Base-by-base conservation (phyloP, 768 basidiomycete genomes). In the Tephrocybe sp. region DNA sequence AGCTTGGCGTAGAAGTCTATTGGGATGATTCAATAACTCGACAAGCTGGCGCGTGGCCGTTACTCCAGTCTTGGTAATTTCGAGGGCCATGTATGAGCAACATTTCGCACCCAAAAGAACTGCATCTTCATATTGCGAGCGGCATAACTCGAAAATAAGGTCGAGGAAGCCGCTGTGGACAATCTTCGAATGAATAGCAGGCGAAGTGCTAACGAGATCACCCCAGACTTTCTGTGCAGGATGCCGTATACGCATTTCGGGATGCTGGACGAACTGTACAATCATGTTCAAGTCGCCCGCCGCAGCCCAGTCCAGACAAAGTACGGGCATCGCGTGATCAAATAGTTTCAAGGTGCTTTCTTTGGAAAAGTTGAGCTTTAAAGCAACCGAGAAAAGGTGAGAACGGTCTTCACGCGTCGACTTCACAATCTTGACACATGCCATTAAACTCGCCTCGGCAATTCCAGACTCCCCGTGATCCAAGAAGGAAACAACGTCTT, bases 221-320 rank as follows among this genome's bases (percentile, higher is more conserved):
- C 32, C 39, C 53, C 56, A 60, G 30, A 58, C 57, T 14, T 39
- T 46, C 39, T 58, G 53, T 20, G 57, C 56, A 22, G 57, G 31
- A 39, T 23, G 23, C n/a, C 57, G 56, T 1, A 60, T 44, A 23
- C 57, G 59, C 30, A 16, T 17, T 46, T 60, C 47, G 12, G 49
- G 47, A 40, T 58, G 56, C 16, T 23, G 35, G 38, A 60, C 38
- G 22, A 43, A 47, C 41, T 46, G 45, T 14, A 47, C 34, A 48
- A 60, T 53, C 33, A 32, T 51, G 20, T 45, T 36, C 41, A 60
- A 52, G 11, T 58, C 54, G 17, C 54, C 56, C 3, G 42, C 2
- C 12, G 56, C 53, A 2, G 45, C 57, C 59, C 59, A 60, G 33
- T 60, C 59, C 31, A 48, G 23, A 30, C 56, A 60, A 26, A 60